These are phyloP conservation scores for Astrephomene gubernaculifera DNA, from an alignment of 139 green algal species.

Conservation along the genomic window DNA sequence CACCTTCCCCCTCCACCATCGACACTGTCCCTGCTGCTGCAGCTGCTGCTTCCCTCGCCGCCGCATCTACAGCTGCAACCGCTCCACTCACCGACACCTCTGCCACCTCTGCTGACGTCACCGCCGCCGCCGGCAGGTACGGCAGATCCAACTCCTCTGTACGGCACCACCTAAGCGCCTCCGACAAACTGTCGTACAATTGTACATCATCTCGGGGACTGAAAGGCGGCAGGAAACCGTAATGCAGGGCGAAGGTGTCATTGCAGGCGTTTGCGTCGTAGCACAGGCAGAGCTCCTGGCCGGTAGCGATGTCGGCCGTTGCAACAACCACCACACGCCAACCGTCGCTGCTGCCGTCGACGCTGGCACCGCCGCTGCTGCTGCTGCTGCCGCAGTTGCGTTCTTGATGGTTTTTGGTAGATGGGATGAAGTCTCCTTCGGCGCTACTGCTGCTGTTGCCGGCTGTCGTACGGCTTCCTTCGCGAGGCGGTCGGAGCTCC, in stretches of 20 bases:
- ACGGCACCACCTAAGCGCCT: conserved; percentile 68
- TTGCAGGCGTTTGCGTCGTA: conserved; percentile 12
- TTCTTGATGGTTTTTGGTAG: neutral
- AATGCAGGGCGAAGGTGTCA: conserved; percentile 63
- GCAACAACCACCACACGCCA: conserved; percentile 13
- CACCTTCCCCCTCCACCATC: neutral
- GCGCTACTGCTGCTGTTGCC: neutral
- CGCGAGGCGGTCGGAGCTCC: conserved; percentile 13
- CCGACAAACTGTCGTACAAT: conserved; percentile 72
- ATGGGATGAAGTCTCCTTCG: neutral
- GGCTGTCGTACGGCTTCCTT: neutral
- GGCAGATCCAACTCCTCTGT: too few relatives aligned
- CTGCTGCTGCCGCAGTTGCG: neutral
- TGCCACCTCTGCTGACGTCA: neutral
- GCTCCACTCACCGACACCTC: neutral
- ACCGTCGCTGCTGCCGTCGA: neutral
- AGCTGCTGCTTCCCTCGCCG: neutral
- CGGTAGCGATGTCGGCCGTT: neutral
- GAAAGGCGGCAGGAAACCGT: conserved; percentile 81
- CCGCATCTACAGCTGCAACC: too few relatives aligned
- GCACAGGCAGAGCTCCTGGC: conserved; percentile 19
- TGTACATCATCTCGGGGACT: conserved; percentile 81
- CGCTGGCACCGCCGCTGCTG: too few relatives aligned
- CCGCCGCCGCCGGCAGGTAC: neutral
- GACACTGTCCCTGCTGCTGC: neutral